Base-by-base conservation (phyloP, 768 basidiomycete species). In the Amyloporia xantha region DNA sequence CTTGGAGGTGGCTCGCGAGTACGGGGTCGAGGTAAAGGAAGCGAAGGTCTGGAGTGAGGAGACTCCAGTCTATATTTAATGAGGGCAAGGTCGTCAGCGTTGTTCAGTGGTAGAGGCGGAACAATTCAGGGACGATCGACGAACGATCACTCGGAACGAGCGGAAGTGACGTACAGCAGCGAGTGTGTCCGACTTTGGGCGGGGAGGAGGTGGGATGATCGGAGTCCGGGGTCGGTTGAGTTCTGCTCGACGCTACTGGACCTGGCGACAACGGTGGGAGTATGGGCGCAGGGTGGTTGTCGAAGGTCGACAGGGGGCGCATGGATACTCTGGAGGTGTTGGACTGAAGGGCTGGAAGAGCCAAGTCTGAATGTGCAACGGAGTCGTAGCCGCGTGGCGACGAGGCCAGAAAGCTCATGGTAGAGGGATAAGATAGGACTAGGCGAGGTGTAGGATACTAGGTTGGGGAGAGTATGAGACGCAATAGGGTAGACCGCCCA, bases 11-110 rank as follows among this genome's bases (percentile, higher is more conserved):
- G 61, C 54, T 64, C 12, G 79, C 72, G 53, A 91, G 74, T 48
- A 88, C 82, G 51, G 90, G 90, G 69, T 91, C 90, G 54, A 90
- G 75, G 67, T 88, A 91, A 52, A 91, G 78, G 67, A 90, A 90
- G 44, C 77, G 69, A 43, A 92, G 77, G 63, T 84, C 77, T 41
- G 83, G 64, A n/a, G 82, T 81, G 58, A 92, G 74, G 54, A 92
- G 70, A 23, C 86, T 70, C 90, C 90, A 92, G 70, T 91, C 87
- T 90, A 65, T 21, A n/a, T n/a, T n/a, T 45, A 37, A 23, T 19
- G 27, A 10, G 57, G 44, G 58, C 60, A 53, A 61, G 57, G 55
- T 38, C 45, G 55, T 58, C 30, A 54, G 53, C 38, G 47, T 54
- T 55, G 51, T 50, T 45, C 48, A 51, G 57, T 51, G 43, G 49